A percentile compares a stretch with the other conserved stretches of the same genome.
phyloP scores from a whole-genome alignment of 108 stramenopile species.

The Poteriospumella lacustris region DNA sequence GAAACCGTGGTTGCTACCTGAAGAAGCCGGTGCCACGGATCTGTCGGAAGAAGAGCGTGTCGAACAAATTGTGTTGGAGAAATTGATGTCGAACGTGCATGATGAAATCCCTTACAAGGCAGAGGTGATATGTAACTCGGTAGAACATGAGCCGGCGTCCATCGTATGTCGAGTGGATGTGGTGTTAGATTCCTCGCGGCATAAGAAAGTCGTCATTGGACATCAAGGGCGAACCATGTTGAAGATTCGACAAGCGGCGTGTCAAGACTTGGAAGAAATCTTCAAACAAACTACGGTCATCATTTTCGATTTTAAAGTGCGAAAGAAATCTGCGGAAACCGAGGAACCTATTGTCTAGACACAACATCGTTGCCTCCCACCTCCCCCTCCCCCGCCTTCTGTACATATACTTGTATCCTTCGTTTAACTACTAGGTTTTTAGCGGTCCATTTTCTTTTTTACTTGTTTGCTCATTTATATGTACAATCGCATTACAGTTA shows the following conservation, averaged over 20 bases:
- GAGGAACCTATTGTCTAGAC: too few species aligned
- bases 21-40: constrained; percentile 52
- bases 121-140: constrained; percentile 10
- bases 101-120: constrained; percentile 65
- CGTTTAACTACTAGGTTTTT: too few species aligned
- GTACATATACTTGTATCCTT: too few species aligned
- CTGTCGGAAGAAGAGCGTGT: constrained; percentile 63
- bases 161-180: too few species aligned
- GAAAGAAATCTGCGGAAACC: too few species aligned
- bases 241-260: not conserved
- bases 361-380: too few species aligned
- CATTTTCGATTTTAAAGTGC: too few species aligned
- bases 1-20: constrained; percentile 59
- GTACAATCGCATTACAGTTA: too few species aligned
- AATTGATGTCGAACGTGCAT: constrained; percentile 73
- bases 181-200: not conserved
- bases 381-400: too few species aligned
- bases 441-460: too few species aligned
- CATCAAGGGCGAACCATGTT: constrained; percentile 8
- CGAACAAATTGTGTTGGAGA: constrained; percentile 79
- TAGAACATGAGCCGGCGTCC: too few species aligned
- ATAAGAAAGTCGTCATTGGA: not conserved
- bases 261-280: constrained; percentile 10
- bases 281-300: not conserved
- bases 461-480: too few species aligned